Percentiles rank a stretch among this genome's conserved stretches.
These are phyloP conservation scores for Krasilnikovozyma curviuscula DNA, from an alignment of 768 basidiomycete genomes.

Conservation along the genomic window DNA sequence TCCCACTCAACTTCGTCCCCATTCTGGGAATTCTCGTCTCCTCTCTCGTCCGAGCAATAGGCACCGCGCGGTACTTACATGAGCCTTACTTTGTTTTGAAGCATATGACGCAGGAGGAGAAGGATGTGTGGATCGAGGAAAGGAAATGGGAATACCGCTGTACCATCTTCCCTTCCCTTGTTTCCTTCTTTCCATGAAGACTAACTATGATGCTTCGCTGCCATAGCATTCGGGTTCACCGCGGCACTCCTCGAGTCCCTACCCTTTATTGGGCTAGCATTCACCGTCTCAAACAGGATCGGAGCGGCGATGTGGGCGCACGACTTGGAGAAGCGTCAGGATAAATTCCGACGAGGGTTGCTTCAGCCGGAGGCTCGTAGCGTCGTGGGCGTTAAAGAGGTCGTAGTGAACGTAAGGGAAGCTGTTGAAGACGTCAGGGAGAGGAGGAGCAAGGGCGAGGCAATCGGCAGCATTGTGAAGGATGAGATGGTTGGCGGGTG, in stretches of 20 bases:
- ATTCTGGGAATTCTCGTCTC: slow-evolving; percentile 43
- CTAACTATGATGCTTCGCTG: too few species aligned
- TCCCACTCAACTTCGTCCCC: slow-evolving; percentile 49
- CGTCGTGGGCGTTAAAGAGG: too few species aligned
- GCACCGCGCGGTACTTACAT: slow-evolving; percentile 50
- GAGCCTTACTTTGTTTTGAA: slow-evolving; percentile 64
- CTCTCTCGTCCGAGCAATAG: slow-evolving; percentile 47
- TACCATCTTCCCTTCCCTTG: slow-evolving; percentile 21
- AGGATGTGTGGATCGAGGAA: slow-evolving; percentile 64
- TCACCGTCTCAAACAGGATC: slow-evolving; percentile 68
- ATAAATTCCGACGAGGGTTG: slow-evolving; percentile 26
- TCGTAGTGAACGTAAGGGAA: too few species aligned
- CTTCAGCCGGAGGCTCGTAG: slow-evolving; percentile 19
- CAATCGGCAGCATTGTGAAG: too few species aligned
- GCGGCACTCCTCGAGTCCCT: slow-evolving; percentile 64
- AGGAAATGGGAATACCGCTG: slow-evolving; percentile 73
- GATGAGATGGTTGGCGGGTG: too few species aligned
- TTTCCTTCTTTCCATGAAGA: not conserved
- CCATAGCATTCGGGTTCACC: slow-evolving; percentile 62
- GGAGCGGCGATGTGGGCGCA: slow-evolving; percentile 55
- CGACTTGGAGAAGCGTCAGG: slow-evolving; percentile 32
- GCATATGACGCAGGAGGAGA: slow-evolving; percentile 51
- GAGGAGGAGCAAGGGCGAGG: too few species aligned
- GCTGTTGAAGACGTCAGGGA: too few species aligned
- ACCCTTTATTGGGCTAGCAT: slow-evolving; percentile 60